Evolutionary conservation across 1,284 basidiomycete species (phyloP).

Genomic region (Irpex sp.): DNA sequence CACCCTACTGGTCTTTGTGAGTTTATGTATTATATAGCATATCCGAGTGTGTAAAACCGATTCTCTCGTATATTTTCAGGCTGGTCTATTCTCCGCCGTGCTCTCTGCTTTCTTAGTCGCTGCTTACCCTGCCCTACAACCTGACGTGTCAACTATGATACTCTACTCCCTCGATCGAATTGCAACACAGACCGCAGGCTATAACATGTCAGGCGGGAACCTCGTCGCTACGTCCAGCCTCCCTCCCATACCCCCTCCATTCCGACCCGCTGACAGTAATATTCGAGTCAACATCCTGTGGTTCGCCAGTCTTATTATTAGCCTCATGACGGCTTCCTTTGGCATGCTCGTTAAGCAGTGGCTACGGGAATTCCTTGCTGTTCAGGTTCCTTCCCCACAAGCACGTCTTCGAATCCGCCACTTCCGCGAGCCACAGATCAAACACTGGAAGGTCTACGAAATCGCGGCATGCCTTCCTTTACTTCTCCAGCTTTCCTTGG

Average conservation of each 20-base stretch:
- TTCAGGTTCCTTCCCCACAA: background rate
- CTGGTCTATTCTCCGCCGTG: constrained; percentile 16
- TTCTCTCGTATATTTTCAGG: background rate
- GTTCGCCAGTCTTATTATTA: constrained; percentile 14
- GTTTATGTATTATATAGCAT: background rate
- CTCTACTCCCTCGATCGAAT: background rate
- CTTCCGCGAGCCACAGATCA: constrained; percentile 5
- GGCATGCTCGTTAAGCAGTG: constrained; percentile 17
- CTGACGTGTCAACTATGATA: background rate
- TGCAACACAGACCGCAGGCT: background rate
- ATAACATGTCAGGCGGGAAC: background rate
- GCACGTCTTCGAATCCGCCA: constrained; percentile 3
- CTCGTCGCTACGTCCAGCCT: background rate
- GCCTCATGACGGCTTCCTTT: constrained; percentile 12
- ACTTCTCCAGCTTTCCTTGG: constrained; percentile 13
- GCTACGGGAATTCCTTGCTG: constrained; percentile 10
- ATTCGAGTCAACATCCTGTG: constrained; percentile 11
- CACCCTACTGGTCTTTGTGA: background rate
- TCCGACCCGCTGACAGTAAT: background rate
- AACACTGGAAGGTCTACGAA: constrained; percentile 9
- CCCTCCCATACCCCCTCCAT: background rate
- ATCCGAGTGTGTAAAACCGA: background rate
- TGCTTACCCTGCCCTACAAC: constrained; percentile 5
- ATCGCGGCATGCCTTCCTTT: constrained; percentile 14
- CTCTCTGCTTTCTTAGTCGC: constrained; percentile 12